phyloP scores from a whole-genome alignment of 805 yeast species.

The Candida easanensis region DNA sequence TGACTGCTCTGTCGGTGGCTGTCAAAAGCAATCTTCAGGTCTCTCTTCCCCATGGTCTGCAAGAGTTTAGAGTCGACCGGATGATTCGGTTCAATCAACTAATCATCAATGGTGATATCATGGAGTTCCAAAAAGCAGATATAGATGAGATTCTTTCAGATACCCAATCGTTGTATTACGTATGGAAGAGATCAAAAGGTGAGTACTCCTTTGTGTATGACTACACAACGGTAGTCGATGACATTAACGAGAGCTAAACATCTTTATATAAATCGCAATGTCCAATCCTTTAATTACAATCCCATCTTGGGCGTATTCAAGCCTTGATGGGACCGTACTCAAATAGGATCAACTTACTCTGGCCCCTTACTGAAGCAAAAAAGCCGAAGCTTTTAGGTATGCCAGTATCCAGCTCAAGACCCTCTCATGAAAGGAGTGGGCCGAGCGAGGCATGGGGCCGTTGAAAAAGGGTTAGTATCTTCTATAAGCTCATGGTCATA shows the following conservation, averaged over 20 bases:
- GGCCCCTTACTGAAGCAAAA: slow-evolving; percentile 40
- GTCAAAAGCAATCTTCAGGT: too few species aligned
- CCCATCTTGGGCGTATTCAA: slow-evolving; percentile 25
- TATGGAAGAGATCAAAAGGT: too few species aligned
- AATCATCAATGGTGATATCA: not conserved
- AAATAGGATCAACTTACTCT: slow-evolving; percentile 44
- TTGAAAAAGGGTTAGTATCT: not conserved
- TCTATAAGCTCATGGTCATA: not conserved
- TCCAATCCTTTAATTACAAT: slow-evolving; percentile 29
- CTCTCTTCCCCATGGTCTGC: too few species aligned
- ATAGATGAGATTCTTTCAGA: too few species aligned
- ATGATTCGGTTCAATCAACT: too few species aligned
- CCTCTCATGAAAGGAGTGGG: slow-evolving; percentile 28
- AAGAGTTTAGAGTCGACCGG: too few species aligned
- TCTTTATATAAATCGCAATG: slow-evolving; percentile 9
- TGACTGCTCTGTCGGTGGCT: too few species aligned
- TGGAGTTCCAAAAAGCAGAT: not conserved
- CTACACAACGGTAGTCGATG: too few species aligned
- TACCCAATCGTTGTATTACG: too few species aligned
- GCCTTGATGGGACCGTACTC: slow-evolving; percentile 53
- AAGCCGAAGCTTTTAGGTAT: not conserved
- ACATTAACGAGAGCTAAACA: too few species aligned
- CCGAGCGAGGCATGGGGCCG: slow-evolving; percentile 70
- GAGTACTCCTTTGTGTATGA: too few species aligned
- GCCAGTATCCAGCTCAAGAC: slow-evolving; percentile 63